phyloP scores from a whole-genome alignment of 352 stramenopile genomes.

The Phytophthora citrophthora region DNA sequence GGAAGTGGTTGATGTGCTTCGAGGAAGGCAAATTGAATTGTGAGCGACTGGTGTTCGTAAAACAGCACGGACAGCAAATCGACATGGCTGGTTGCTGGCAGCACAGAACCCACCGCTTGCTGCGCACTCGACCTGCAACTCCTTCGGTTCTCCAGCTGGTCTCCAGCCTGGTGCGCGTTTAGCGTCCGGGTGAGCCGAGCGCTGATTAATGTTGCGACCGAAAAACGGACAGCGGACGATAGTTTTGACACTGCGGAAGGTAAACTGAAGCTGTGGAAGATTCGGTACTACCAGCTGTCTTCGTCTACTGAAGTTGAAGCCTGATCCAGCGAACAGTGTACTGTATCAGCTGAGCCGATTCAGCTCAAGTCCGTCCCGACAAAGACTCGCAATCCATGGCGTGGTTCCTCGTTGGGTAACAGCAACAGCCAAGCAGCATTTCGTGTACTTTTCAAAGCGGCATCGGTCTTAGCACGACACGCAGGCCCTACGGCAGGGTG shows the following conservation, averaged over 20 bases:
- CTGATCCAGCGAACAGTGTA: neutral
- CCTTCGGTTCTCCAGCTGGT: constrained; percentile 6
- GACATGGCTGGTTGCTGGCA: constrained; percentile 2
- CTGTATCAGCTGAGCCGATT: too few species aligned
- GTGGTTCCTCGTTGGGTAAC: too few species aligned
- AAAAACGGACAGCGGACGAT: constrained; percentile 15
- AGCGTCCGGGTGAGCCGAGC: constrained; percentile 2
- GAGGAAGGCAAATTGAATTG: constrained; percentile 28
- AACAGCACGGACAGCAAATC: neutral
- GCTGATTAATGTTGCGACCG: constrained; percentile 6
- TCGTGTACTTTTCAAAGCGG: too few species aligned
- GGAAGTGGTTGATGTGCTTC: neutral
- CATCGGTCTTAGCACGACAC: too few species aligned
- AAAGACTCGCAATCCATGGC: too few species aligned
- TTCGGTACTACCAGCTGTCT: constrained; percentile 1
- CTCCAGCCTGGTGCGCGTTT: too few species aligned
- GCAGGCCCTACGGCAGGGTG: too few species aligned
- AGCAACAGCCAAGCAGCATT: too few species aligned
- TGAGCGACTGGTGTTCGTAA: constrained; percentile 8
- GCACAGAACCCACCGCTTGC: constrained; percentile 8
- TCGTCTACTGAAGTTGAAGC: constrained; percentile 9
- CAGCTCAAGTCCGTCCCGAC: neutral
- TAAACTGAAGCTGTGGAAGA: constrained; percentile 9
- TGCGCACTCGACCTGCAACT: neutral
- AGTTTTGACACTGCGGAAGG: neutral